phyloP scores from a whole-genome alignment of 2,329 filamentous ascomycete genomes.

The Fusarium secorum region DNA sequence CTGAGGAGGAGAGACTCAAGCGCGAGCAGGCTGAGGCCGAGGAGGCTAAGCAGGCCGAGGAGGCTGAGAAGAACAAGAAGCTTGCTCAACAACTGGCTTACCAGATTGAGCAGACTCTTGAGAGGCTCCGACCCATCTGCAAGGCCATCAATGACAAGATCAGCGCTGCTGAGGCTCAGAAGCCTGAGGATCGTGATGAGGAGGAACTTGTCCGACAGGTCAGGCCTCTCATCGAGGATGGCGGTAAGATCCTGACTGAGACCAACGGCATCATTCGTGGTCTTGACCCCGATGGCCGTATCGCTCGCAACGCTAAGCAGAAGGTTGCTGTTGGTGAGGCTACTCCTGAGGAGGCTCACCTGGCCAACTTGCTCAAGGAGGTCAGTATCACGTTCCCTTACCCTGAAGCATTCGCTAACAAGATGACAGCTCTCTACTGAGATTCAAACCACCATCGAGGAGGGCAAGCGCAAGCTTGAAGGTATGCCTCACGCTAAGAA shows the following conservation, averaged over 20 bases:
- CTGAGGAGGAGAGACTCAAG: slow-evolving; percentile 48
- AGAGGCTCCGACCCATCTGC: slow-evolving; percentile 84
- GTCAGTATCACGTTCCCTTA: slow-evolving; percentile 41
- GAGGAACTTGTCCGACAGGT: slow-evolving; percentile 87
- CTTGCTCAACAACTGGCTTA: slow-evolving; percentile 78
- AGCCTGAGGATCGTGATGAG: slow-evolving; percentile 88
- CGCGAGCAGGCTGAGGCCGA: slow-evolving; percentile 46
- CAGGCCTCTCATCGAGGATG: slow-evolving; percentile 88
- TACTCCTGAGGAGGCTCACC: slow-evolving; percentile 78
- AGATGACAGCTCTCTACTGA: slow-evolving; percentile 71
- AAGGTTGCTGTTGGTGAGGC: slow-evolving; percentile 73
- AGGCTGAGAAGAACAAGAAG: slow-evolving; percentile 73
- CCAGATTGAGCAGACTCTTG: slow-evolving; percentile 79
- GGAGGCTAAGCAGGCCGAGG: slow-evolving; percentile 60
- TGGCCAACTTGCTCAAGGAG: slow-evolving; percentile 87
- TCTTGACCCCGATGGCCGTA: slow-evolving; percentile 87
- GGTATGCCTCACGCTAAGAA: slow-evolving; percentile 96
- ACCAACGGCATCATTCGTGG: slow-evolving; percentile 87
- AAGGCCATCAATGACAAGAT: slow-evolving; percentile 87
- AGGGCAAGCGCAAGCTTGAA: slow-evolving; percentile 85
- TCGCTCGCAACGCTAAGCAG: slow-evolving; percentile 84
- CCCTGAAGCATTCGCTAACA: slow-evolving; percentile 18
- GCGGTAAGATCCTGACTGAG: slow-evolving; percentile 80
- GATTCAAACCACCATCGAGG: slow-evolving; percentile 84
- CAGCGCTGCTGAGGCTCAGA: slow-evolving; percentile 79